Conservation (phyloP, 2,329 filamentous ascomycete genomes). For the Colletotrichum nymphaeae region DNA sequence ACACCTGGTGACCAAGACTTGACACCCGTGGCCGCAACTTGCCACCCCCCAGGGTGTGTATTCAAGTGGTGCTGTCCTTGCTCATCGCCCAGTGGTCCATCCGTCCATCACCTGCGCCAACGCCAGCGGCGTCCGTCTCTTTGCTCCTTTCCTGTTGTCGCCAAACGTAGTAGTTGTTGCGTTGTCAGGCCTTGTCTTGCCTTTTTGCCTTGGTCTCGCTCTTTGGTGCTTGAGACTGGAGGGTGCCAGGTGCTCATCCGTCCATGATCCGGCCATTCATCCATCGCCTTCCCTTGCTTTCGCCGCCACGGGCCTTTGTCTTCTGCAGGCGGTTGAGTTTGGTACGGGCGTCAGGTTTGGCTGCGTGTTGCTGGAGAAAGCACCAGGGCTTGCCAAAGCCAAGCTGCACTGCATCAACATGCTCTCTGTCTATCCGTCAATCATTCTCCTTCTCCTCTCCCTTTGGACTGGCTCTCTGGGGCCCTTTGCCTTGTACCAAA, state of each 20-base stretch:
- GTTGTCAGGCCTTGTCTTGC: background rate
- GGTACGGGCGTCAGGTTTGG: background rate
- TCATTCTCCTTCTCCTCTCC: background rate
- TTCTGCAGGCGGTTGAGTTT: background rate
- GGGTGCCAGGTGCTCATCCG: background rate
- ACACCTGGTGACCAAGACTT: conserved; percentile 19
- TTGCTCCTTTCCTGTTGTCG: background rate
- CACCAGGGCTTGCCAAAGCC: conserved; percentile 13
- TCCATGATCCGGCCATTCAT: background rate
- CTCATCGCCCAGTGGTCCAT: no score
- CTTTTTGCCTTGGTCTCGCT: background rate
- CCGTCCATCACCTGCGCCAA: background rate
- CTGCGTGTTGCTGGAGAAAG: conserved; percentile 11
- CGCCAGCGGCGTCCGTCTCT: conserved; percentile 6
- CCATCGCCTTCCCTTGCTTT: conserved; percentile 7
- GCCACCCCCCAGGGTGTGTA: conserved; percentile 1
- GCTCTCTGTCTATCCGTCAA: background rate
- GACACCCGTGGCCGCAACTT: conserved; percentile 4
- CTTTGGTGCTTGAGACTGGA: no score
- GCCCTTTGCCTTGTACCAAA: background rate
- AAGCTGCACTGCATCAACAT: conserved; percentile 5
- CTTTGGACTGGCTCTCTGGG: background rate
- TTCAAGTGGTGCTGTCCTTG: no score
- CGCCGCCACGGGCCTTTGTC: conserved; percentile 2
- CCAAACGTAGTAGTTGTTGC: background rate